phyloP scores from a whole-genome alignment of 2,329 filamentous ascomycete genomes.

The Coleophoma eucalyptorum region DNA sequence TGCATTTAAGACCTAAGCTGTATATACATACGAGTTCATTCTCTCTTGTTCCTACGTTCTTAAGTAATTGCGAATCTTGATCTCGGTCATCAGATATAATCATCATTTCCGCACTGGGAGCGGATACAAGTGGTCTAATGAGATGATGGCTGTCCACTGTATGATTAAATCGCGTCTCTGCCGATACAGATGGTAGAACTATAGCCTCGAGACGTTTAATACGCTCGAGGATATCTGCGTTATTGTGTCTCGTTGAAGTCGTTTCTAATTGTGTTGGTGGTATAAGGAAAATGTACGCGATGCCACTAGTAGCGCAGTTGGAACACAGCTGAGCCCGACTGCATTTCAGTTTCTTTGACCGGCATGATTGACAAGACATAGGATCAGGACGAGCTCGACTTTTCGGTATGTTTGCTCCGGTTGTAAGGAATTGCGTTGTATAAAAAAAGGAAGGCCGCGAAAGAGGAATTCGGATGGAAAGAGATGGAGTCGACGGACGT shows the following conservation, averaged over 20 bases:
- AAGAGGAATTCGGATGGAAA: not conserved
- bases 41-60: slow-evolving; percentile 10
- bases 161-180: not conserved
- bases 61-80: slow-evolving; percentile 7
- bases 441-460: no score
- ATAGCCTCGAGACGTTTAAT: slow-evolving; percentile 17
- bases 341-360: slow-evolving; percentile 16
- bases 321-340: slow-evolving; percentile 14
- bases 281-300: slow-evolving; percentile 12
- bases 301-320: slow-evolving; percentile 12
- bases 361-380: slow-evolving; percentile 14
- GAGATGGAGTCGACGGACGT: slow-evolving; percentile 8
- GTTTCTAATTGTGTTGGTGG: slow-evolving; percentile 4
- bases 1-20: not conserved
- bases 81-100: slow-evolving; percentile 4
- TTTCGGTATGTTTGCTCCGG: slow-evolving; percentile 14
- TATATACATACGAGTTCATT: slow-evolving; percentile 10
- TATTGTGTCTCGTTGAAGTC: not conserved
- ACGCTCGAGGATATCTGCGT: slow-evolving; percentile 10
- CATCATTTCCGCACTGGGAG: not conserved
- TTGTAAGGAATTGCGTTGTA: no score
- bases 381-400: slow-evolving; percentile 15
- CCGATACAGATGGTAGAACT: slow-evolving; percentile 4
- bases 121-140: not conserved
- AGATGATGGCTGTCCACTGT: not conserved